A percentile compares a stretch with the other conserved stretches of the same genome.
These are phyloP conservation scores for Claviceps sp. DNA, from an alignment of 2,329 filamentous ascomycete species.

Conservation along the genomic window DNA sequence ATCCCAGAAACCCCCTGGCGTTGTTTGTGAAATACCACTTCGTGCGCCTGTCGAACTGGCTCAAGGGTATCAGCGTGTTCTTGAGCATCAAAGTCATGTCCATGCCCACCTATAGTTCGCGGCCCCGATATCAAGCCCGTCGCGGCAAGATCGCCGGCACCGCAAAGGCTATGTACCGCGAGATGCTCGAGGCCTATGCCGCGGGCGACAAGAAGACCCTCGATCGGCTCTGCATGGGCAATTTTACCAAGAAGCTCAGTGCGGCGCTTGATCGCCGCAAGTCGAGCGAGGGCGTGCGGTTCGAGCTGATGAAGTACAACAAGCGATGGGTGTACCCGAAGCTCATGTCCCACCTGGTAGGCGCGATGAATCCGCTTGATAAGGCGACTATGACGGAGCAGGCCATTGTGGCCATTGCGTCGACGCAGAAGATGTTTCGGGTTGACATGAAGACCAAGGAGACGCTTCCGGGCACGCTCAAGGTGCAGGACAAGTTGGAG, in stretches of 20 bases:
- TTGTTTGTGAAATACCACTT: constrained; percentile 23
- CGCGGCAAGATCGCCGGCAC: constrained; percentile 31
- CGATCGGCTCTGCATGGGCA: constrained; percentile 37
- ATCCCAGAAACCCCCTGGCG: constrained; percentile 16
- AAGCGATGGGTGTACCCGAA: constrained; percentile 27
- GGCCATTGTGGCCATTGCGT: constrained; percentile 46
- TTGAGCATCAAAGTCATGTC: constrained; percentile 30
- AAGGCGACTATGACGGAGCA: constrained; percentile 28
- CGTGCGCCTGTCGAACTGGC: constrained; percentile 22
- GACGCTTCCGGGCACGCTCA: constrained; percentile 31
- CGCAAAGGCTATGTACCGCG: constrained; percentile 44
- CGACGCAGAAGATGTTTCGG: constrained; percentile 38
- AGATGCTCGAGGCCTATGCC: constrained; percentile 50
- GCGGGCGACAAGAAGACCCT: constrained; percentile 39
- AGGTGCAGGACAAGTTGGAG: constrained; percentile 44
- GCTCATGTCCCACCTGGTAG: constrained; percentile 41
- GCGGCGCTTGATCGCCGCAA: constrained; percentile 39
- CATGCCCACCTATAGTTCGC: constrained; percentile 28
- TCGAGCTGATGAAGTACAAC: constrained; percentile 42
- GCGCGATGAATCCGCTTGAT: constrained; percentile 29
- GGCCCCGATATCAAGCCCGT: constrained; percentile 29
- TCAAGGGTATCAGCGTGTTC: constrained; percentile 20
- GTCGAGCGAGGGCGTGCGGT: constrained; percentile 29
- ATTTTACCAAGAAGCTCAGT: constrained; percentile 37
- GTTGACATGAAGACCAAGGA: constrained; percentile 22